A percentile compares a stretch with the other conserved stretches of the same genome.
phyloP scores from a whole-genome alignment of 116 monocot genomes.

The Dioscorea cayenensis region DNA sequence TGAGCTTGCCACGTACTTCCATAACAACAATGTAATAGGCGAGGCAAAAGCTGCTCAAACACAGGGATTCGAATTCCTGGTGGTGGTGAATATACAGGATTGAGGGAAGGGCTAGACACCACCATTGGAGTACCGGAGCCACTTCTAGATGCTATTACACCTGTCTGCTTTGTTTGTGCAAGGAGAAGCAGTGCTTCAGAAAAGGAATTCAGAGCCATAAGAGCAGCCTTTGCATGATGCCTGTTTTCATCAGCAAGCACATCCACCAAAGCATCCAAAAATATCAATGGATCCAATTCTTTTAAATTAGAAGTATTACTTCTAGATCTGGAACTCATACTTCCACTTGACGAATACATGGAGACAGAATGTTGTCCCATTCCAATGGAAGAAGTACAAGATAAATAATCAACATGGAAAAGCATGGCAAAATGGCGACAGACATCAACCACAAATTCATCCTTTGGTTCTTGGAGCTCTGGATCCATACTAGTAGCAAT shows the following conservation, averaged over 20 bases:
- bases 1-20: conserved; percentile 97
- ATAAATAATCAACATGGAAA: conserved; percentile 76
- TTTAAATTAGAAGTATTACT: conserved; percentile 61
- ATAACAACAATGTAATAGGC: conserved; percentile 97
- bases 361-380: conserved; percentile 51
- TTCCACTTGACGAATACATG: conserved; percentile 24
- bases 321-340: conserved; percentile 41
- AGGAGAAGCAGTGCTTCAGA: conserved; percentile 85
- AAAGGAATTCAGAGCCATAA: conserved; percentile 68
- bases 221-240: conserved; percentile 79
- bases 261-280: conserved; percentile 92
- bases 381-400: conserved; percentile 34
- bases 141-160: conserved; percentile 49
- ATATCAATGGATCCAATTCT: conserved; percentile 89
- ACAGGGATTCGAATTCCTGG: conserved; percentile 78
- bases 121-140: conserved; percentile 90
- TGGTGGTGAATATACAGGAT: conserved; percentile 87
- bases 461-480: conserved; percentile 61
- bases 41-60: conserved; percentile 93
- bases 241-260: conserved; percentile 86
- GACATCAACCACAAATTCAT: conserved; percentile 72
- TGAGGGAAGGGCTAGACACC: conserved; percentile 92
- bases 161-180: conserved; percentile 74
- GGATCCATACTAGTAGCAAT: conserved; percentile 75
- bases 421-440: conserved; percentile 98